A percentile compares a stretch with the other conserved stretches of the same genome.
Conservation (phyloP, 495 filamentous ascomycete genomes). For the Cladorrhinum samala region DNA sequence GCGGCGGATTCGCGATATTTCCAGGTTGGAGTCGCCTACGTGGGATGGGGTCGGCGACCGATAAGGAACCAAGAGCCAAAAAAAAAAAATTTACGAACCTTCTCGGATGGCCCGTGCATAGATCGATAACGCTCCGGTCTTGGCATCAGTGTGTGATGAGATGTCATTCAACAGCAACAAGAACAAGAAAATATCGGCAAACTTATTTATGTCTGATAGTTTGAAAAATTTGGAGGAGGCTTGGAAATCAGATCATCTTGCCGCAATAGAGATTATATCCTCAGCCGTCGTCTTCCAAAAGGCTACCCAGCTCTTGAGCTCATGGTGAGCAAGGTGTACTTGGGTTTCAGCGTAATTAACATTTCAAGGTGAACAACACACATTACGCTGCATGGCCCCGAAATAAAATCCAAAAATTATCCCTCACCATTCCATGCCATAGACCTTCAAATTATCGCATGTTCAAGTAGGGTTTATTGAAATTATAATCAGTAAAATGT, state of each 20-base stretch:
- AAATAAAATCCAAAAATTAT: slow-evolving; percentile 7
- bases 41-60: slow-evolving; percentile 10
- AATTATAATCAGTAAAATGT: not conserved
- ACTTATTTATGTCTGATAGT: not conserved
- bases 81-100: slow-evolving; percentile 26
- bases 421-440: slow-evolving; percentile 6
- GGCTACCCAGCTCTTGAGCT: not conserved
- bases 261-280: no score
- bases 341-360: not conserved
- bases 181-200: not conserved
- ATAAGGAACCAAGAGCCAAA: slow-evolving; percentile 16
- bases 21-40: slow-evolving; percentile 5
- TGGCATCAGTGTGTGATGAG: not conserved
- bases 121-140: not conserved
- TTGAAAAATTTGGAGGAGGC: no score
- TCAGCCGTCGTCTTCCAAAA: no score
- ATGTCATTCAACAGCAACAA: not conserved
- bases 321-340: slow-evolving; percentile 7
- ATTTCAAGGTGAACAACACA: slow-evolving; percentile 2
- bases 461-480: not conserved
- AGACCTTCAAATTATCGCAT: not conserved
- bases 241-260: no score
- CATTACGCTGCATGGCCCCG: slow-evolving; percentile 3
- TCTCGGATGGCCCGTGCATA: slow-evolving; percentile 18
- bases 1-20: slow-evolving; percentile 5